These are phyloP conservation scores for Rhodotorula paludigena DNA, from an alignment of 768 basidiomycete species.

Conservation along the genomic window DNA sequence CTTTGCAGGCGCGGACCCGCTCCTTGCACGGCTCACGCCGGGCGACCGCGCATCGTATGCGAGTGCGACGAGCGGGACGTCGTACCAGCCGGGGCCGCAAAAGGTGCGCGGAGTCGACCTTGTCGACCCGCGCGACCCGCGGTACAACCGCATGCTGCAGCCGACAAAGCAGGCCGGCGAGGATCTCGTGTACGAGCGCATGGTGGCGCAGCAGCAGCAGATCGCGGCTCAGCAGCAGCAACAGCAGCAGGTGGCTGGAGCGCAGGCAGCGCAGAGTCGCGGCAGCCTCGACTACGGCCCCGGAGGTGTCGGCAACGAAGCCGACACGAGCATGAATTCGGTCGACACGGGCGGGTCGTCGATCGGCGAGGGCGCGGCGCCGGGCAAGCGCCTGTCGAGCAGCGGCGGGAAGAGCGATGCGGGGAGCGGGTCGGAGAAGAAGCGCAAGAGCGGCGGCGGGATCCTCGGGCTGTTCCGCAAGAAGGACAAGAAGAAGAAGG, in stretches of 20 bases:
- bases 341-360: slow-evolving; percentile 20
- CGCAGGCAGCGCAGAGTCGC: no score
- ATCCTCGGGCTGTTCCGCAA: slow-evolving; percentile 70
- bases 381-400: slow-evolving; percentile 3
- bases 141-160: slow-evolving; percentile 34
- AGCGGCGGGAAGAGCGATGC: neutral
- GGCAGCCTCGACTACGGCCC: neutral
- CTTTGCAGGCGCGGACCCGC: no score
- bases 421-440: slow-evolving; percentile 17
- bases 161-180: slow-evolving; percentile 30
- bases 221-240: neutral
- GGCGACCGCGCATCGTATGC: neutral
- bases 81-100: neutral
- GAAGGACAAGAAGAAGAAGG: slow-evolving; percentile 66
- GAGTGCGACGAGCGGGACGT: neutral
- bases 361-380: neutral
- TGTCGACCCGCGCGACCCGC: slow-evolving; percentile 37
- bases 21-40: no score
- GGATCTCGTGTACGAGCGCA: slow-evolving; percentile 24
- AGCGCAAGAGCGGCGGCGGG: slow-evolving; percentile 55
- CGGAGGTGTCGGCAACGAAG: neutral
- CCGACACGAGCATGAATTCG: slow-evolving; percentile 19
- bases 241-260: no score
- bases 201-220: slow-evolving; percentile 11
- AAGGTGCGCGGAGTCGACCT: slow-evolving; percentile 34